These are phyloP conservation scores for Penicillium antarcticum DNA, from an alignment of 495 filamentous ascomycete species.

Conservation along the genomic window DNA sequence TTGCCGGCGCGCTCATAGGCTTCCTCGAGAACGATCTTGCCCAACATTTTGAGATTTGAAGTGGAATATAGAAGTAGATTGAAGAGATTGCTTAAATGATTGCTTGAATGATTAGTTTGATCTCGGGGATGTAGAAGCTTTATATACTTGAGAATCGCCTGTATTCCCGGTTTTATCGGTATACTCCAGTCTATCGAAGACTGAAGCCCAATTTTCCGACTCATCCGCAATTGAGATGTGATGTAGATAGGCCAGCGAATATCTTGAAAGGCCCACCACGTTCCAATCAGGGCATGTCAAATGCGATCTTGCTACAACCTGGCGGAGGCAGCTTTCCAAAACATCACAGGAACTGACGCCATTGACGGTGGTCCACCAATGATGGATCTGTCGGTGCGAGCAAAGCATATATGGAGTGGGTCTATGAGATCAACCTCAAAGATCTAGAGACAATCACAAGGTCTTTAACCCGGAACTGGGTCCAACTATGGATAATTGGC, in stretches of 20 bases:
- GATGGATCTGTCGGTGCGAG: neutral
- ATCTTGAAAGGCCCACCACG: neutral
- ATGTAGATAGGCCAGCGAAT: neutral
- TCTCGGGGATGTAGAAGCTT: neutral
- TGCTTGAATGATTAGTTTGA: neutral
- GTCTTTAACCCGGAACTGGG: neutral
- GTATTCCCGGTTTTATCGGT: neutral
- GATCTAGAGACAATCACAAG: neutral
- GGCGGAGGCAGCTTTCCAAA: neutral
- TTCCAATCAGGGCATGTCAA: neutral
- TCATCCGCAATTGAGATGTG: neutral
- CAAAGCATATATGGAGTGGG: neutral
- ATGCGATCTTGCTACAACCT: neutral
- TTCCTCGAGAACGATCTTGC: conserved; percentile 36
- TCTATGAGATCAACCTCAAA: neutral
- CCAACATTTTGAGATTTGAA: conserved; percentile 23
- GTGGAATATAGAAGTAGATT: neutral
- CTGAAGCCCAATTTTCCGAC: neutral
- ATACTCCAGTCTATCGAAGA: neutral
- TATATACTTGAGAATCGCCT: neutral
- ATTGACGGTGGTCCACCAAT: neutral
- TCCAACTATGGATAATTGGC: neutral
- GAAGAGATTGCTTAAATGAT: neutral
- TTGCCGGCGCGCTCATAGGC: conserved; percentile 25
- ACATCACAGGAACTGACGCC: neutral